phyloP scores from a whole-genome alignment of 495 filamentous ascomycete species.

The Talaromyces nanjingensis region DNA sequence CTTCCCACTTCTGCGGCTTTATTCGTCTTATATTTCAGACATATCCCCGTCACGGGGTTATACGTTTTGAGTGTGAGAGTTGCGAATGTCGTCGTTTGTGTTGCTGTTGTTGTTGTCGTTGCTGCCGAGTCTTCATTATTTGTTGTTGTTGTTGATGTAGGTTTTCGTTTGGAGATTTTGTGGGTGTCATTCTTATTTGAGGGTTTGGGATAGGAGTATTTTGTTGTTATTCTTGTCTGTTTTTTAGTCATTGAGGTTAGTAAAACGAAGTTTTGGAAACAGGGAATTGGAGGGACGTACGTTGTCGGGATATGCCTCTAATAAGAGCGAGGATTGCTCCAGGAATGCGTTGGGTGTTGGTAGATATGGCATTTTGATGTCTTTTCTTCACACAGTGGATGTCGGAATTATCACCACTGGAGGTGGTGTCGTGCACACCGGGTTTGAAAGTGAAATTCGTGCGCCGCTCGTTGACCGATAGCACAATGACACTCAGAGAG shows the following conservation, averaged over 20 bases:
- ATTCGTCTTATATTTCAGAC: constrained; percentile 84
- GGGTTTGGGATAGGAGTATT: constrained; percentile 48
- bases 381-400: not conserved
- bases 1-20: constrained; percentile 86
- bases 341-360: constrained; percentile 55
- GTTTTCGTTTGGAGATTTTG: constrained; percentile 14
- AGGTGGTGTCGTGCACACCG: not conserved
- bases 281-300: constrained; percentile 41
- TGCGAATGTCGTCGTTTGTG: constrained; percentile 38
- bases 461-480: not conserved
- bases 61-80: constrained; percentile 81
- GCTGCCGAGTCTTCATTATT: constrained; percentile 19
- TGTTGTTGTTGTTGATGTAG: constrained; percentile 11
- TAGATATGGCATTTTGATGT: constrained; percentile 49
- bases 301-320: constrained; percentile 57
- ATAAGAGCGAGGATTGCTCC: constrained; percentile 53
- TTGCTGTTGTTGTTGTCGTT: not conserved
- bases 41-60: constrained; percentile 71
- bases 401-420: not conserved
- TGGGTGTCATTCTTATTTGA: constrained; percentile 11
- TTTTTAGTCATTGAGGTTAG: constrained; percentile 11
- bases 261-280: too few species aligned
- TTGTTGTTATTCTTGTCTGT: constrained; percentile 77
- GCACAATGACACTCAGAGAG: not conserved
- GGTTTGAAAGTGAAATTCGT: not conserved